phyloP scores from a whole-genome alignment of 768 basidiomycete species.

The Phylloporus sp. region DNA sequence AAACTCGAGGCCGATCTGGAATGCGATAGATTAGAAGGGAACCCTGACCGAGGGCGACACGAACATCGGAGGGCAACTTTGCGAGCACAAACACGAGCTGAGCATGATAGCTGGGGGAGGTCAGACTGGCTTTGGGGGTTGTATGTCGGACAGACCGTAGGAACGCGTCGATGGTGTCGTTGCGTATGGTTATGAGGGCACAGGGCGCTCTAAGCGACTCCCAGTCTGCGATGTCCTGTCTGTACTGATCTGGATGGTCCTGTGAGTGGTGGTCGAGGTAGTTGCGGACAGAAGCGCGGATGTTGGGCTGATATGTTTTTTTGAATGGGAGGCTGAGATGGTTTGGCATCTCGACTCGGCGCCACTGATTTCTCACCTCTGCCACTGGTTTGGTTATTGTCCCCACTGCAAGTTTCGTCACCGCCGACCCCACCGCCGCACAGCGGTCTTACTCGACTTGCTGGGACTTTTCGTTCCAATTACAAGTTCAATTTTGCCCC shows the following conservation, averaged over 20 bases:
- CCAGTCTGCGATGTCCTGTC: slow-evolving; percentile 71
- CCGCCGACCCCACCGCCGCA: background rate
- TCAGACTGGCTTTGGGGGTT: slow-evolving; percentile 1
- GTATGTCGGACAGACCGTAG: slow-evolving; percentile 50
- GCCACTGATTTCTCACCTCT: slow-evolving; percentile 10
- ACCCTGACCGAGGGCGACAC: slow-evolving; percentile 14
- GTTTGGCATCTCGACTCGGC: slow-evolving; percentile 60
- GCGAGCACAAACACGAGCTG: slow-evolving; percentile 80
- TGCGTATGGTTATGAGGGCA: slow-evolving; percentile 54
- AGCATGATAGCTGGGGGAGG: slow-evolving; percentile 72
- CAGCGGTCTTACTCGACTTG: background rate
- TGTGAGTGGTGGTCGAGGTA: slow-evolving; percentile 69
- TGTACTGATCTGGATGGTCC: slow-evolving; percentile 83
- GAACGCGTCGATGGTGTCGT: slow-evolving; percentile 46
- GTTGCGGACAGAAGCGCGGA: slow-evolving; percentile 52
- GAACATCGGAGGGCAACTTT: slow-evolving; percentile 80
- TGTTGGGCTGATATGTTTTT: slow-evolving; percentile 52
- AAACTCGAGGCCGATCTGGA: slow-evolving; percentile 66
- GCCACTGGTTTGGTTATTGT: slow-evolving; percentile 12
- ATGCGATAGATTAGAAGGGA: slow-evolving; percentile 9
- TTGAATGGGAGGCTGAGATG: slow-evolving; percentile 75
- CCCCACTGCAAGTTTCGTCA: slow-evolving; percentile 2
- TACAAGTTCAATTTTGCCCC: background rate
- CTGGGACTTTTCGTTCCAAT: slow-evolving; percentile 10
- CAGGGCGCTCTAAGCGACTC: slow-evolving; percentile 57